Evolutionary conservation across 2,329 filamentous ascomycete genomes (phyloP).

Genomic region (Chaetothyriales sp.): DNA sequence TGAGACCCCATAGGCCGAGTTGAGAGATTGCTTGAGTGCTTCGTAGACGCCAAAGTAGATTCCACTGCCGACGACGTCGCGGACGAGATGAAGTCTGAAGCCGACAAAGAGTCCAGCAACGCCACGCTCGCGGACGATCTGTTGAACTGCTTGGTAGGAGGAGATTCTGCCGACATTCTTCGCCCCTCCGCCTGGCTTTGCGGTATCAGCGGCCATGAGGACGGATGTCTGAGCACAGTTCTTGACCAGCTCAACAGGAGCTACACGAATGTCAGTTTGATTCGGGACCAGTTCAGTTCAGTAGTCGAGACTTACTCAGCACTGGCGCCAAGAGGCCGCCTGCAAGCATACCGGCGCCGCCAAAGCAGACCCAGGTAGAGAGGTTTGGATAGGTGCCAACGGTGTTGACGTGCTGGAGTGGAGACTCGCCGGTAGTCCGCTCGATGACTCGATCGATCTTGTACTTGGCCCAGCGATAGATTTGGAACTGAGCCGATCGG

Average conservation of each 20-base stretch:
- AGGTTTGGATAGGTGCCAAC: slow-evolving; percentile 28
- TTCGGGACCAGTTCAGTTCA: background rate
- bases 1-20: slow-evolving; percentile 29
- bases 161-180: slow-evolving; percentile 25
- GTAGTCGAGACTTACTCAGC: slow-evolving; percentile 25
- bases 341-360: slow-evolving; percentile 27
- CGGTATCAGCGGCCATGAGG: slow-evolving; percentile 22
- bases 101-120: slow-evolving; percentile 31
- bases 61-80: slow-evolving; percentile 32
- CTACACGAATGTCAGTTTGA: slow-evolving; percentile 16
- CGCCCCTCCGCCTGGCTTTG: slow-evolving; percentile 1
- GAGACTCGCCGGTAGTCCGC: slow-evolving; percentile 26
- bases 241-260: slow-evolving; percentile 34
- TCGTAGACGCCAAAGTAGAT: slow-evolving; percentile 35
- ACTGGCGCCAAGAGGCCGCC: slow-evolving; percentile 28
- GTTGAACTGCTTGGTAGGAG: slow-evolving; percentile 27
- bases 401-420: slow-evolving; percentile 27
- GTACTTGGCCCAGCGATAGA: slow-evolving; percentile 30
- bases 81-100: slow-evolving; percentile 29
- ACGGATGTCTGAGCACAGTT: slow-evolving; percentile 36
- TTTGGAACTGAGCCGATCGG: slow-evolving; percentile 32
- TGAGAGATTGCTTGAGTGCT: slow-evolving; percentile 31
- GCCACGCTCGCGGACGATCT: slow-evolving; percentile 30
- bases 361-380: slow-evolving; percentile 29
- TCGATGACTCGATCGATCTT: slow-evolving; percentile 26